Evolutionary conservation across 1,284 basidiomycete genomes (phyloP).

Genomic region (Sporisorium reilianum): DNA sequence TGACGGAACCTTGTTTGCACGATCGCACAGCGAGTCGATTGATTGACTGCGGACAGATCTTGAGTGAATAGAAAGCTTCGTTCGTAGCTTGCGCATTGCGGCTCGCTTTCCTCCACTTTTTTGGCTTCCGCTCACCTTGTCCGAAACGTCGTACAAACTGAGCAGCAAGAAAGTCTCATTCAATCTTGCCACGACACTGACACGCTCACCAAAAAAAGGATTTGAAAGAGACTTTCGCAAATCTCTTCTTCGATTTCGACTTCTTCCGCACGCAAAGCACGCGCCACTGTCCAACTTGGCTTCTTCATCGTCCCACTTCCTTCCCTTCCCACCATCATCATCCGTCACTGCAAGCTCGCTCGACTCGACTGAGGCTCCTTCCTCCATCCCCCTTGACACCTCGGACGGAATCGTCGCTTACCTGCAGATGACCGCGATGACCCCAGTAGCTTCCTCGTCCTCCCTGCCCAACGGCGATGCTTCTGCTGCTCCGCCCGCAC

Average conservation of each 20-base stretch:
- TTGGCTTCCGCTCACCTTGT: not conserved
- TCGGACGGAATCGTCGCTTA: not conserved
- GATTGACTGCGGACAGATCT: not conserved
- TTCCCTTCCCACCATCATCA: not conserved
- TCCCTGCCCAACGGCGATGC: slow-evolving; percentile 15
- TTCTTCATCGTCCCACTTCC: not conserved
- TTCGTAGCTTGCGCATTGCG: no score
- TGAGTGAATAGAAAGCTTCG: slow-evolving; percentile 3
- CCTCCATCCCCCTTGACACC: not conserved
- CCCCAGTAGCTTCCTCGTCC: slow-evolving; percentile 27
- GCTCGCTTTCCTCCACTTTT: slow-evolving; percentile 27
- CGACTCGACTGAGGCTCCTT: not conserved
- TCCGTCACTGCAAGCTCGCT: not conserved
- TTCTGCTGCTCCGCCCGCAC: slow-evolving; percentile 25
- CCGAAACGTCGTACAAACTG: not conserved
- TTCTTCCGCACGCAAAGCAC: slow-evolving; percentile 6
- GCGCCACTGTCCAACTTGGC: not conserved
- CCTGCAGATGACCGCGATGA: slow-evolving; percentile 2
- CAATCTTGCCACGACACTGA: not conserved
- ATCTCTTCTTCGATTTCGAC: not conserved
- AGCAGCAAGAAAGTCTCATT: slow-evolving; percentile 8
- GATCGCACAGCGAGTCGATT: not conserved
- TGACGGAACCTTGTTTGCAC: not conserved
- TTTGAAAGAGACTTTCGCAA: slow-evolving; percentile 13
- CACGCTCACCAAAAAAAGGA: not conserved